These are phyloP conservation scores for Phytophthora multivora DNA, from an alignment of 352 stramenopile species.

Conservation along the genomic window DNA sequence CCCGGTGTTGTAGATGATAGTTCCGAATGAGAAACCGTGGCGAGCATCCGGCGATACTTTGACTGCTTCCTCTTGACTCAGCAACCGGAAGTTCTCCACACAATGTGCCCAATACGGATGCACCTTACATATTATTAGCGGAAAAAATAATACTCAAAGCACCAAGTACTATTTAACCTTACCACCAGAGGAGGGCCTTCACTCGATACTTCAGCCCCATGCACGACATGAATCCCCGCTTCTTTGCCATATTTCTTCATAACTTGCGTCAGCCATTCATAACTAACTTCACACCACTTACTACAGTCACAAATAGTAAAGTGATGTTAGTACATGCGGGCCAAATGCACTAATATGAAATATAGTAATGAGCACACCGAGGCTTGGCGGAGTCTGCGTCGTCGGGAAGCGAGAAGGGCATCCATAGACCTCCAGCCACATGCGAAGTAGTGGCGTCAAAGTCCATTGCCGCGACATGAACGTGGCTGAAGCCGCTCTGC, in stretches of 20 bases:
- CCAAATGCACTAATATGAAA: neutral
- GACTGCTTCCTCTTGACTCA: constrained; percentile 44
- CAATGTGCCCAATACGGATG: constrained; percentile 66
- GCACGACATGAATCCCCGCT: constrained; percentile 57
- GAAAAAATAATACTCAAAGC: no score
- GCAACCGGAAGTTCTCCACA: constrained; percentile 57
- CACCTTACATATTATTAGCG: constrained; percentile 10
- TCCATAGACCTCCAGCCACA: constrained; percentile 73
- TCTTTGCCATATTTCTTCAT: constrained; percentile 44
- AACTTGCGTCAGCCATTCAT: constrained; percentile 58
- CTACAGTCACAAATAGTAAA: constrained; percentile 19
- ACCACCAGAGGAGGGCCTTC: constrained; percentile 41
- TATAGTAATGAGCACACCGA: constrained; percentile 29
- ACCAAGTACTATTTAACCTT: constrained; percentile 3
- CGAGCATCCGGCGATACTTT: constrained; percentile 42
- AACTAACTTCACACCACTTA: constrained; percentile 70
- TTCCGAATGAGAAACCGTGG: constrained; percentile 59
- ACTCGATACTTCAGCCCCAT: constrained; percentile 51
- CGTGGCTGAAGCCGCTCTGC: constrained; percentile 46
- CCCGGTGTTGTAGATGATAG: constrained; percentile 70
- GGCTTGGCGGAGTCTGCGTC: constrained; percentile 41
- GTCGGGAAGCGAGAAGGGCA: constrained; percentile 63
- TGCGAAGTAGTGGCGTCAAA: constrained; percentile 73
- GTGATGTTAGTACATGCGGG: neutral
- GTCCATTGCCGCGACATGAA: constrained; percentile 52